Conservation (phyloP, 768 basidiomycete species). For the Ramaria rubella region DNA sequence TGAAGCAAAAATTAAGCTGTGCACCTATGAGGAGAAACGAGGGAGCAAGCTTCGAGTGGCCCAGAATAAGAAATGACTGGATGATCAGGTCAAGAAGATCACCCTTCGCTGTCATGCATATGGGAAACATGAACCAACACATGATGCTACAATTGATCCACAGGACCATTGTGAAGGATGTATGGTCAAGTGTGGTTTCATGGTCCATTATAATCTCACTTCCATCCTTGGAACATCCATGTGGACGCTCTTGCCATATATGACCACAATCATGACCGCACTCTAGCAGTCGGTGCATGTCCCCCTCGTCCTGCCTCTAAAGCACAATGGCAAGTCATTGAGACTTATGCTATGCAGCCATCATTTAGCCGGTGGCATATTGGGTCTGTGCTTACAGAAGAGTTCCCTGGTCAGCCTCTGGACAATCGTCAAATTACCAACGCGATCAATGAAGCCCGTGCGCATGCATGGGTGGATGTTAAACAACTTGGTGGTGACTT, state of each 20-base stretch:
- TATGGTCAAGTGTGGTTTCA: conserved; percentile 17
- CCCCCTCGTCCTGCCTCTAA: conserved; percentile 12
- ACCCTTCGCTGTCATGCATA: conserved; percentile 20
- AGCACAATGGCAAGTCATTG: not conserved
- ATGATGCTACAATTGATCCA: conserved; percentile 16
- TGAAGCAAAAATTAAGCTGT: not conserved
- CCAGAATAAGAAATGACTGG: too few relatives aligned
- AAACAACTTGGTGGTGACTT: conserved; percentile 4
- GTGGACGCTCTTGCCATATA: too few relatives aligned
- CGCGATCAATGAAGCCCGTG: not conserved
- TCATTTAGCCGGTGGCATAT: conserved; percentile 11
- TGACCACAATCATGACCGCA: conserved; percentile 17
- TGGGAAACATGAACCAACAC: conserved; percentile 6
- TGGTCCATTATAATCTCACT: conserved; percentile 22
- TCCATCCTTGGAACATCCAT: too few relatives aligned
- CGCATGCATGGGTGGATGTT: not conserved
- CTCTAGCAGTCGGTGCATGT: conserved; percentile 13
- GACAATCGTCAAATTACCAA: conserved; percentile 2
- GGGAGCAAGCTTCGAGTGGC: not conserved
- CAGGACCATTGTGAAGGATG: conserved; percentile 17
- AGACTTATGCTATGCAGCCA: conserved; percentile 15
- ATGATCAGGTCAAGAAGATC: conserved; percentile 13
- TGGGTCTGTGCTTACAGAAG: conserved; percentile 11
- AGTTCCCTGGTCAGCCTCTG: not conserved
- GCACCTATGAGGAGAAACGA: not conserved